A percentile compares a stretch with the other conserved stretches of the same genome.
phyloP scores from a whole-genome alignment of 2,329 filamentous ascomycete species.

The Hypomyces rosellus region DNA sequence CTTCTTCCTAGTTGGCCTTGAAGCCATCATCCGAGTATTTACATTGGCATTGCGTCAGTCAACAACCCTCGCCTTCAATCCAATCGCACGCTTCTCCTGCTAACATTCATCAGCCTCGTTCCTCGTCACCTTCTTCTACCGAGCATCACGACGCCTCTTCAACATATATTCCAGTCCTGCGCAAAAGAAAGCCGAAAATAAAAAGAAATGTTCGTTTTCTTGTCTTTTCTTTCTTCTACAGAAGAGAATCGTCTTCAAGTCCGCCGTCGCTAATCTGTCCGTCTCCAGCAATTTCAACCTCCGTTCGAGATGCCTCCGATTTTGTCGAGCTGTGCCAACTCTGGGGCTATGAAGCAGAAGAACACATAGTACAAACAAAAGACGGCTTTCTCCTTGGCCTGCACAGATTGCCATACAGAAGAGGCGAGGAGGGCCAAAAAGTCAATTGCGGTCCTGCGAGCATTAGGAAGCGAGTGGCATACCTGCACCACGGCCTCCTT shows the following conservation, averaged over 20 bases:
- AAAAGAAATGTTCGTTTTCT: slow-evolving; percentile 52
- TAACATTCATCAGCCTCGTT: slow-evolving; percentile 55
- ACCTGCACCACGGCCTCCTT: slow-evolving; percentile 89
- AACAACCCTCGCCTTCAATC: slow-evolving; percentile 9
- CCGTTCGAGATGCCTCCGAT: slow-evolving; percentile 79
- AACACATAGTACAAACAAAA: slow-evolving; percentile 89
- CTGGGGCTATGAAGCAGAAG: slow-evolving; percentile 89
- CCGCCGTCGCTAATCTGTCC: neutral
- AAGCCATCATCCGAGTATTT: slow-evolving; percentile 75
- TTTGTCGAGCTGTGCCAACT: slow-evolving; percentile 91
- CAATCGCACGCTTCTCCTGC: slow-evolving; percentile 1
- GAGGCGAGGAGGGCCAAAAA: slow-evolving; percentile 70
- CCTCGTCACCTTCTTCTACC: slow-evolving; percentile 76
- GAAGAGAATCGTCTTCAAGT: too few species aligned
- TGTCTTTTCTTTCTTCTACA: neutral
- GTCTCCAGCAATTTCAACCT: slow-evolving; percentile 56
- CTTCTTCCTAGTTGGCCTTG: slow-evolving; percentile 73
- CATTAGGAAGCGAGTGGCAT: slow-evolving; percentile 77
- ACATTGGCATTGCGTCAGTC: slow-evolving; percentile 78
- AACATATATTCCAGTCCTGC: slow-evolving; percentile 68
- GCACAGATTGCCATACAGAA: slow-evolving; percentile 77
- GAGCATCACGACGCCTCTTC: slow-evolving; percentile 74
- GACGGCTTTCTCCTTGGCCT: slow-evolving; percentile 91
- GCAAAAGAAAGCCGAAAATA: slow-evolving; percentile 59
- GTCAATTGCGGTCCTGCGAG: slow-evolving; percentile 68